Evolutionary conservation across 75 land plant species (phyloP), one percentile per base, ranked within the genome.

Genomic region (Gnetum montanum): DNA sequence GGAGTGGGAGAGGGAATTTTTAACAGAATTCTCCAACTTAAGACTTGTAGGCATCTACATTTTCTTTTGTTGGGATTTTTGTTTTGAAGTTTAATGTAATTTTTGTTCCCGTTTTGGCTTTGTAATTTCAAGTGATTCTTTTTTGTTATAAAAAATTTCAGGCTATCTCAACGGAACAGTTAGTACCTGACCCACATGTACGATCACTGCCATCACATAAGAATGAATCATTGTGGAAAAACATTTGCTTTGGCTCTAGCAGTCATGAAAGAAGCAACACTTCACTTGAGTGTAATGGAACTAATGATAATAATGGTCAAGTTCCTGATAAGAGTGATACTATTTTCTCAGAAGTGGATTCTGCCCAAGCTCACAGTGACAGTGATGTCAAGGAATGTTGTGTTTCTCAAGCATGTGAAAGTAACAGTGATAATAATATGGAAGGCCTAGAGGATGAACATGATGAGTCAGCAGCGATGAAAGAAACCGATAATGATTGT

Each of bases 1-100:
- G 62, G 58, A 73, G 18, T 94, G 96, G 98, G 87, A 78, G 64
- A 70, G 80, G 23, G 54, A 45, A 40, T 94, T 94, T 59, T 65
- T 94, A 36, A 63, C 78, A 34, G 86, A 85, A 26, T 94, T 94
- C 51, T 74, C 84, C 46, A 35, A 82, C 43, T 64, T 94, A 26
- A 63, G 96, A 33, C 28, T 53, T 83, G 97, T 91, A 67, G 47
- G 63, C 36, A 5, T 61, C 24, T 48, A 8, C n/a, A 41, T 35
- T 46, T 6, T 1, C n/a, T 10, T 37, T 25, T 24, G 15, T 36
- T n/a, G 25, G 4, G n/a, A 35, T 1, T 36, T n/a, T 13, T 13
- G 6, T 11, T n/a, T 36, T 38, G 18, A n/a, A 22, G 45, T 24
- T 57, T 16, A 25, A 24, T 34, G 18, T 36, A n/a, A n/a, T n/a